A percentile compares a stretch with the other conserved stretches of the same genome.
Conservation (phyloP, 306 rosid species). For the Pyrus communis region DNA sequence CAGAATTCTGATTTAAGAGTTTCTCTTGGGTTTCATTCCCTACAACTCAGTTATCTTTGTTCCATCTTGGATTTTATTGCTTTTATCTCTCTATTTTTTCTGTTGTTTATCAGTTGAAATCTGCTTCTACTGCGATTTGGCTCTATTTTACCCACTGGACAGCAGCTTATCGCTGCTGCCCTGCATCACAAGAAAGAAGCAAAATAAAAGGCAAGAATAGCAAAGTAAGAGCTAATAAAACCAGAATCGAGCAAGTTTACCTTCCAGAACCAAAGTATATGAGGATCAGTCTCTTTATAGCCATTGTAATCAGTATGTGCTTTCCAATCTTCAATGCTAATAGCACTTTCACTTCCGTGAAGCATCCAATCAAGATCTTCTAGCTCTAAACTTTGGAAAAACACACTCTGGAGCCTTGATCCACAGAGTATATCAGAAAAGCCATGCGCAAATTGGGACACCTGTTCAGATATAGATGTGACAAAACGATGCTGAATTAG, state of each 20-base stretch:
- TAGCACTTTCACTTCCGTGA: constrained; percentile 60
- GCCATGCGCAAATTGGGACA: constrained; percentile 66
- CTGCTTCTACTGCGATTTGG: no score
- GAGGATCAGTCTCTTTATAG: constrained; percentile 76
- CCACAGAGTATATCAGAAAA: constrained; percentile 71
- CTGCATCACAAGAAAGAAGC: background rate
- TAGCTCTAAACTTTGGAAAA: constrained; percentile 63
- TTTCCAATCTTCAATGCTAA: constrained; percentile 85
- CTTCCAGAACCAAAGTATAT: constrained; percentile 96
- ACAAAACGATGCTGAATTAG: constrained; percentile 75
- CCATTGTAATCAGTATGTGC: constrained; percentile 82
- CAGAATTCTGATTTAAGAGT: no score
- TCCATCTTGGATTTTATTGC: no score
- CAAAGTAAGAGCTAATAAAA: background rate
- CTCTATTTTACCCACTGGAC: no score
- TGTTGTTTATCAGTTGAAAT: no score
- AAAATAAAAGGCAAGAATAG: background rate
- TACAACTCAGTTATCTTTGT: no score
- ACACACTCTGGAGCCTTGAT: constrained; percentile 28
- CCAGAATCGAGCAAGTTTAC: constrained; percentile 33
- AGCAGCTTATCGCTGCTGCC: no score
- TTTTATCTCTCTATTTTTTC: no score
- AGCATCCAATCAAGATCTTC: constrained; percentile 96
- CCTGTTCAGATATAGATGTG: constrained; percentile 65
- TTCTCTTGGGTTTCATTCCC: no score